These are phyloP conservation scores for Pichia sp. DNA, from an alignment of 1,139 yeast genomes.

Conservation along the genomic window DNA sequence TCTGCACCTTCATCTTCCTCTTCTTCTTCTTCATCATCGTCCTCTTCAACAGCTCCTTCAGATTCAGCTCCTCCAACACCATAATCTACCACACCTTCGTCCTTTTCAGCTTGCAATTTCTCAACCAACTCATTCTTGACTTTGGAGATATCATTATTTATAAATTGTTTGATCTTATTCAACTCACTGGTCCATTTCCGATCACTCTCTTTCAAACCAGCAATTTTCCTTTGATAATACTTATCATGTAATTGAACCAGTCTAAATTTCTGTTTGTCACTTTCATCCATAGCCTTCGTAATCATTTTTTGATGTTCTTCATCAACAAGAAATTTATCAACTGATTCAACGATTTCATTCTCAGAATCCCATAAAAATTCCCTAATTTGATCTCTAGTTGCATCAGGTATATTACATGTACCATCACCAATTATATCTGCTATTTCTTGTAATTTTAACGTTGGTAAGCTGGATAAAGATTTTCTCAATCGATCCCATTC, in stretches of 20 bases:
- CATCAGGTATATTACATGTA: conserved; percentile 1
- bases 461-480: conserved; percentile 19
- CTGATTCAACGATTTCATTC: conserved; percentile 12
- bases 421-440: conserved; percentile 14
- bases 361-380: conserved; percentile 2
- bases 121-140: conserved; percentile 14
- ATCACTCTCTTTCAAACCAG: conserved; percentile 17
- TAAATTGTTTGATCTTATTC: conserved; percentile 17
- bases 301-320: conserved; percentile 24
- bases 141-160: conserved; percentile 15
- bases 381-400: conserved; percentile 2
- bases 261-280: conserved; percentile 22
- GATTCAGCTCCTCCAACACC: conserved; percentile 1
- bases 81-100: conserved; percentile 10
- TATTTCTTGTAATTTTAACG: conserved; percentile 16
- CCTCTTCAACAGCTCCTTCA: no score
- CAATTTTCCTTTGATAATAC: conserved; percentile 20
- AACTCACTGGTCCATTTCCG: conserved; percentile 25
- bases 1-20: no score
- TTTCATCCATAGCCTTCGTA: conserved; percentile 17
- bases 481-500: conserved; percentile 14
- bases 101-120: conserved; percentile 14
- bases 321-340: conserved; percentile 16
- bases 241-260: conserved; percentile 23
- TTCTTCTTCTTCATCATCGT: no score